Evolutionary conservation across 108 stramenopile genomes (phyloP).

Genomic region (Chaetoceros muelleri): DNA sequence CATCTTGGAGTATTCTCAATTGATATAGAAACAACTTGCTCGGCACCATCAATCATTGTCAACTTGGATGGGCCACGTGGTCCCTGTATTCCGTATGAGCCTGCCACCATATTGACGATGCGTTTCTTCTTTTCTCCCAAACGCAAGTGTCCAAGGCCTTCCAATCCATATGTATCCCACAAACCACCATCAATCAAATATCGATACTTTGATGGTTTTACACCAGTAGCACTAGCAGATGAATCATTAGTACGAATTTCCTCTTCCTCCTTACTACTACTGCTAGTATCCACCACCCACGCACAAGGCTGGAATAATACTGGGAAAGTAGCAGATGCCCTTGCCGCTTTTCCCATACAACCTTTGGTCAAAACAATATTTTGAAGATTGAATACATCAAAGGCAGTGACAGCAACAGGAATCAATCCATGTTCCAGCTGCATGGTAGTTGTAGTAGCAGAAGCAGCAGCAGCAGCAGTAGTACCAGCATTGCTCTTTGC

Average conservation of each 20-base stretch:
- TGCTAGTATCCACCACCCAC: slow-evolving; percentile 28
- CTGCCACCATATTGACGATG: slow-evolving; percentile 58
- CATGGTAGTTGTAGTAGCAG: slow-evolving; percentile 3
- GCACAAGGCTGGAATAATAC: slow-evolving; percentile 60
- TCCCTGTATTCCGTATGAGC: slow-evolving; percentile 34
- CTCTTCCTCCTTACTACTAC: slow-evolving; percentile 3
- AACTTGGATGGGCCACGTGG: slow-evolving; percentile 24
- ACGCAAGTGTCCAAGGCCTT: slow-evolving; percentile 23
- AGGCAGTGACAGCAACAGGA: slow-evolving; percentile 67
- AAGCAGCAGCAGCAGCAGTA: background rate
- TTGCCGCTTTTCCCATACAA: slow-evolving; percentile 67
- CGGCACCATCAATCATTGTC: slow-evolving; percentile 26
- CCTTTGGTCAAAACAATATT: slow-evolving; percentile 35
- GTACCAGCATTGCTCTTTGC: slow-evolving; percentile 1
- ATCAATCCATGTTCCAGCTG: slow-evolving; percentile 49
- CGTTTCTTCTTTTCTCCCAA: slow-evolving; percentile 15
- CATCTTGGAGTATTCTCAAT: slow-evolving; percentile 48
- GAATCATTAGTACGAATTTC: too few species aligned
- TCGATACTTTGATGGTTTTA: too few species aligned
- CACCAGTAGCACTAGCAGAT: too few species aligned
- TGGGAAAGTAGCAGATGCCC: slow-evolving; percentile 71
- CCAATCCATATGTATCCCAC: slow-evolving; percentile 41
- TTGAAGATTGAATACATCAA: slow-evolving; percentile 40
- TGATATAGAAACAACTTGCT: slow-evolving; percentile 41
- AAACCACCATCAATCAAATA: slow-evolving; percentile 65